phyloP scores from a whole-genome alignment of 768 basidiomycete species.

The Lentinus brumalis region DNA sequence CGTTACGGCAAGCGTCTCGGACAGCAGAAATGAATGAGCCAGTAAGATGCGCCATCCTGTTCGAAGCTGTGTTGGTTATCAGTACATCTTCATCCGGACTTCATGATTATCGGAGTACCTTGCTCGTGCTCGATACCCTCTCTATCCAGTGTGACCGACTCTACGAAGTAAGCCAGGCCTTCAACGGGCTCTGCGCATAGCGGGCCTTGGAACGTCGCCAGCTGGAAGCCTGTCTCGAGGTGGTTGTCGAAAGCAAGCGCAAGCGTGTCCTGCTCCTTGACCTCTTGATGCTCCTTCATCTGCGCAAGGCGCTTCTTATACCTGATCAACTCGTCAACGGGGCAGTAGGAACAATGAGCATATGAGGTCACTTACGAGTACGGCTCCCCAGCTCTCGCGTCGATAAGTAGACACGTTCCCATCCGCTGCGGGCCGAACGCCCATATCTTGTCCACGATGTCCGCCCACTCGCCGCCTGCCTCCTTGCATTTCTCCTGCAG shows the following conservation, averaged over 20 bases:
- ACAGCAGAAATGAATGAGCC: constrained; percentile 90
- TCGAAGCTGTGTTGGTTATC: constrained; percentile 55
- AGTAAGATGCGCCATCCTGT: constrained; percentile 78
- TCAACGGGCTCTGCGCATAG: constrained; percentile 94
- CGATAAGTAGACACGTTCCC: constrained; percentile 86
- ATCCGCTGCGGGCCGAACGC: constrained; percentile 88
- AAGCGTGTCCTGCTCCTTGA: constrained; percentile 28
- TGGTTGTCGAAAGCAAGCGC: constrained; percentile 73
- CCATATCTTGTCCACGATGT: constrained; percentile 75
- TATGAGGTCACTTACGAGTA: constrained; percentile 53
- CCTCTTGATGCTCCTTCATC: constrained; percentile 35
- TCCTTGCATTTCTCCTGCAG: constrained; percentile 64
- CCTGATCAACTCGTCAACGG: constrained; percentile 33
- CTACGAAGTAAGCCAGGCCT: constrained; percentile 90
- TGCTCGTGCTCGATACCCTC: constrained; percentile 65
- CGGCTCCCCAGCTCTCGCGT: constrained; percentile 53
- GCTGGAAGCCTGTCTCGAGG: constrained; percentile 92
- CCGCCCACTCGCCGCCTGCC: constrained; percentile 79
- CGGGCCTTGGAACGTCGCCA: constrained; percentile 93
- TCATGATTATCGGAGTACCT: constrained; percentile 44
- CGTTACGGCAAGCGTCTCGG: constrained; percentile 87
- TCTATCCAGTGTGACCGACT: constrained; percentile 65
- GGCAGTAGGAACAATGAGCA: not conserved
- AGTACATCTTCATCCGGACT: not conserved
- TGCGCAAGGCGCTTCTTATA: constrained; percentile 52